Conservation (phyloP, 2,329 filamentous ascomycete species). For the Neocucurbitaria cava region DNA sequence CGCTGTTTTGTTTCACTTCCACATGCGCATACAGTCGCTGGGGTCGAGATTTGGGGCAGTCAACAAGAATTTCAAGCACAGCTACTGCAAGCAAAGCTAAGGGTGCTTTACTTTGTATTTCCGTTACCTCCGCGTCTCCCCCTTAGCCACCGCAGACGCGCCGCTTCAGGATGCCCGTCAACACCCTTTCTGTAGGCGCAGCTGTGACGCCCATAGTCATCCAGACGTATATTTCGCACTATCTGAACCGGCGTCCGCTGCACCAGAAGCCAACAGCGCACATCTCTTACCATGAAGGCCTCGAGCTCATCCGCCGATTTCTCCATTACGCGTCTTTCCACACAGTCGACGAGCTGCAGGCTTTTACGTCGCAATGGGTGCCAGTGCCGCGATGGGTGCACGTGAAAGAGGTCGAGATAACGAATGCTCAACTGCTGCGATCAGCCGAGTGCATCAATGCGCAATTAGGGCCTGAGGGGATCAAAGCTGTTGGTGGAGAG, state of each 20-base stretch:
- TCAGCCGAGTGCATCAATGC: slow-evolving; percentile 71
- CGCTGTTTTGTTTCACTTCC: not conserved
- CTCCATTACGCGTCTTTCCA: slow-evolving; percentile 84
- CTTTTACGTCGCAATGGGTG: slow-evolving; percentile 91
- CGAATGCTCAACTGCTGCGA: slow-evolving; percentile 66
- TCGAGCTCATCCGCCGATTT: slow-evolving; percentile 86
- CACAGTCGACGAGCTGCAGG: slow-evolving; percentile 90
- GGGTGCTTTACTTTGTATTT: slow-evolving; percentile 8
- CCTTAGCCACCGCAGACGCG: slow-evolving; percentile 1
- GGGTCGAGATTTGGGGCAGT: not conserved
- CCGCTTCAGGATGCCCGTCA: slow-evolving; percentile 64
- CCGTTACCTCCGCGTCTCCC: slow-evolving; percentile 12
- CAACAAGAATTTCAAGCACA: not conserved
- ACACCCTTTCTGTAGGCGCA: slow-evolving; percentile 80
- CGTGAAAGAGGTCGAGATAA: slow-evolving; percentile 72
- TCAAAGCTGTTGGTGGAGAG: slow-evolving; percentile 84
- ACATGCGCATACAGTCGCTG: not conserved
- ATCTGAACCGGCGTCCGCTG: slow-evolving; percentile 78
- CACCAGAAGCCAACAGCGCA: slow-evolving; percentile 85
- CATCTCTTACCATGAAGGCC: slow-evolving; percentile 91
- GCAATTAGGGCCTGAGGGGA: slow-evolving; percentile 79
- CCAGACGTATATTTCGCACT: slow-evolving; percentile 88
- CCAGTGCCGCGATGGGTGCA: slow-evolving; percentile 89
- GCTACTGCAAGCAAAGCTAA: not conserved
- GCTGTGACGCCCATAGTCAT: slow-evolving; percentile 89